A percentile compares a stretch with the other conserved stretches of the same genome.
phyloP scores from a whole-genome alignment of 208 protist species.

The Leishmania major region DNA sequence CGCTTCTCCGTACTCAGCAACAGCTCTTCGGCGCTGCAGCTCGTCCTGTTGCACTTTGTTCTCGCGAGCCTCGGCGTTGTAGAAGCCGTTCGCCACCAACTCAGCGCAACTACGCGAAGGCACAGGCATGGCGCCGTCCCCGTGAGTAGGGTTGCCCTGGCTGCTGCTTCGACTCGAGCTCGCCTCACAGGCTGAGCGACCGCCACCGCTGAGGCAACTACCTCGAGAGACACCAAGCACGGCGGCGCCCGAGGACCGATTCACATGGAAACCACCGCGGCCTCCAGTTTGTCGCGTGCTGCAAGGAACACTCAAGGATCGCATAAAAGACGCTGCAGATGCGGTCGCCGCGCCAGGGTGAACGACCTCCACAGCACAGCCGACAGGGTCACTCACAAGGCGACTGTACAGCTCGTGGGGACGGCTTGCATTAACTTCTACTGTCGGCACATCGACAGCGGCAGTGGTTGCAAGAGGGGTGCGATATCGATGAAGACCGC shows the following conservation, averaged over 20 bases:
- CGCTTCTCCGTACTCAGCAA: constrained; percentile 12
- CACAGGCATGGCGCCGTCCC: no score
- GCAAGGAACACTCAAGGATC: not conserved
- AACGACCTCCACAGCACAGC: constrained; percentile 16
- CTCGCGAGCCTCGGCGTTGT: constrained; percentile 1
- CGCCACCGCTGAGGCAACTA: not conserved
- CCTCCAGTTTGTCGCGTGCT: not conserved
- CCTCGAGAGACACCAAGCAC: not conserved
- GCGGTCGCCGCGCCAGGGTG: not conserved
- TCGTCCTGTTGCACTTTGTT: not conserved
- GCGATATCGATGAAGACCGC: not conserved
- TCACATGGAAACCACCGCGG: not conserved
- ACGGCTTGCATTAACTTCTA: constrained; percentile 13
- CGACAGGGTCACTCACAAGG: constrained; percentile 11
- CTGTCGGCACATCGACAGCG: constrained; percentile 1
- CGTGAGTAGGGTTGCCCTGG: not conserved
- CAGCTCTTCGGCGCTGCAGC: not conserved
- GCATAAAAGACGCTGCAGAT: not conserved
- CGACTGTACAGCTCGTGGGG: constrained; percentile 14
- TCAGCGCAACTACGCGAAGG: not conserved
- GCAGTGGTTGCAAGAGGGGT: not conserved
- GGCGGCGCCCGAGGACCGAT: not conserved
- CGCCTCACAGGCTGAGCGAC: not conserved
- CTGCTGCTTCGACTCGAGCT: not conserved
- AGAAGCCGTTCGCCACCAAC: constrained; percentile 28